Percentiles rank a stretch among this genome's conserved stretches.
phyloP scores from a whole-genome alignment of 163 green algal species.

The Chlorella variabilis region DNA sequence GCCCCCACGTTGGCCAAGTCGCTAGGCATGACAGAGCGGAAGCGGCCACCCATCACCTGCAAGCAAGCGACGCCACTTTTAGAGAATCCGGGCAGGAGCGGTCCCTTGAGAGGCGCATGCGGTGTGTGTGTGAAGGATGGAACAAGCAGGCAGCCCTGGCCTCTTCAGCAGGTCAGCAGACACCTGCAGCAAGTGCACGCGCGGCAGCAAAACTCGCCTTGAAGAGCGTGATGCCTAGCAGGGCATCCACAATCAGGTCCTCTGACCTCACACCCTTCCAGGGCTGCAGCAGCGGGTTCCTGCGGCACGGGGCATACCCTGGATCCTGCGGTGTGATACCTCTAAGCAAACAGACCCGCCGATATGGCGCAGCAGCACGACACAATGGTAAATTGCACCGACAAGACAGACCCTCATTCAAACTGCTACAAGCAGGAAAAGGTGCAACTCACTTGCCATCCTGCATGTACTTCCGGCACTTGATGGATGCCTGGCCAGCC shows the following conservation, averaged over 20 bases:
- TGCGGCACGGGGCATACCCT: too few species aligned
- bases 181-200: too few species aligned
- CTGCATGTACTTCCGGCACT: not conserved
- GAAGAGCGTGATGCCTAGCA: conserved; percentile 67
- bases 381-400: too few species aligned
- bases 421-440: not conserved
- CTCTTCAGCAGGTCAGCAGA: not conserved
- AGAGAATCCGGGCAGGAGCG: not conserved
- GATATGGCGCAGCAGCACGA: too few species aligned
- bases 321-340: too few species aligned
- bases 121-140: not conserved
- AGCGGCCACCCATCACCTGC: conserved; percentile 71
- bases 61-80: not conserved
- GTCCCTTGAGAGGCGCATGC: too few species aligned
- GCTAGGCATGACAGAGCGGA: conserved; percentile 77
- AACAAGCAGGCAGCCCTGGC: too few species aligned
- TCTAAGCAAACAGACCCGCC: too few species aligned
- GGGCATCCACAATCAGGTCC: conserved; percentile 61
- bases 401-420: too few species aligned
- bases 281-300: conserved; percentile 27
- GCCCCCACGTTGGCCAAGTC: conserved; percentile 76
- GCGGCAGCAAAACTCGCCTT: conserved; percentile 54
- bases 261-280: conserved; percentile 8
- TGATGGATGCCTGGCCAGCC: conserved; percentile 63
- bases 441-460: conserved; percentile 1